Percentiles rank a stretch among this genome's conserved stretches.
Evolutionary conservation across 1,139 yeast genomes (phyloP).

Genomic region (Saccharomycopsis crataegensis): DNA sequence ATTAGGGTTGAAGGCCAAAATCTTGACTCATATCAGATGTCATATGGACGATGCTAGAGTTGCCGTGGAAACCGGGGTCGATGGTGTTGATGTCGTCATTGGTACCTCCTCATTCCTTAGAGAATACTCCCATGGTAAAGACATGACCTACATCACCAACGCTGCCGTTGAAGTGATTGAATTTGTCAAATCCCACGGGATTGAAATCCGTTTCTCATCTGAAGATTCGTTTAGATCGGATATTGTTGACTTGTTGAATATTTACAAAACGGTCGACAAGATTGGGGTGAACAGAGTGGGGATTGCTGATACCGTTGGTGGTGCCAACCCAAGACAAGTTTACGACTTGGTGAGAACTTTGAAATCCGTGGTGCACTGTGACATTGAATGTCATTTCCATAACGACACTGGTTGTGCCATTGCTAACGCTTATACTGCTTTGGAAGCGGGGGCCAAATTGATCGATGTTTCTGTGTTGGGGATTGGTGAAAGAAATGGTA

Average conservation of each 20-base stretch:
- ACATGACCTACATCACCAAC: slow-evolving; percentile 96
- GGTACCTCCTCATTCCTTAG: slow-evolving; percentile 96
- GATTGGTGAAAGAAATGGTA: slow-evolving; percentile 98
- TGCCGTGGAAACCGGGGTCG: slow-evolving; percentile 97
- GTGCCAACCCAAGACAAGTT: slow-evolving; percentile 98
- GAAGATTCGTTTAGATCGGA: slow-evolving; percentile 98
- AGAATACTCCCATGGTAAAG: slow-evolving; percentile 95
- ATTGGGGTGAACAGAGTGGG: slow-evolving; percentile 98
- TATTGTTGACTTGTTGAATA: slow-evolving; percentile 88
- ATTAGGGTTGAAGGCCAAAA: slow-evolving; percentile 91
- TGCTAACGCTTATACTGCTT: slow-evolving; percentile 96
- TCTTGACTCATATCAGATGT: slow-evolving; percentile 87
- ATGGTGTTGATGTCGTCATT: slow-evolving; percentile 97
- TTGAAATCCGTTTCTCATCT: slow-evolving; percentile 92
- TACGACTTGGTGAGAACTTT: slow-evolving; percentile 92
- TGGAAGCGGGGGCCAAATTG: slow-evolving; percentile 95
- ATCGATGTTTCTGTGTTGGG: slow-evolving; percentile 95
- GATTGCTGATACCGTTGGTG: slow-evolving; percentile 98
- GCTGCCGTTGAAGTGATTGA: slow-evolving; percentile 95
- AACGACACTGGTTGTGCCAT: slow-evolving; percentile 99
- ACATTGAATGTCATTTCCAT: slow-evolving; percentile 98
- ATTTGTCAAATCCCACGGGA: slow-evolving; percentile 94
- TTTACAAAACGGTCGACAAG: slow-evolving; percentile 93
- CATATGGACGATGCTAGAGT: slow-evolving; percentile 98
- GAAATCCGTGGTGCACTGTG: slow-evolving; percentile 90